phyloP scores from a whole-genome alignment of 345 rosid species.

The Clausena lansium region DNA sequence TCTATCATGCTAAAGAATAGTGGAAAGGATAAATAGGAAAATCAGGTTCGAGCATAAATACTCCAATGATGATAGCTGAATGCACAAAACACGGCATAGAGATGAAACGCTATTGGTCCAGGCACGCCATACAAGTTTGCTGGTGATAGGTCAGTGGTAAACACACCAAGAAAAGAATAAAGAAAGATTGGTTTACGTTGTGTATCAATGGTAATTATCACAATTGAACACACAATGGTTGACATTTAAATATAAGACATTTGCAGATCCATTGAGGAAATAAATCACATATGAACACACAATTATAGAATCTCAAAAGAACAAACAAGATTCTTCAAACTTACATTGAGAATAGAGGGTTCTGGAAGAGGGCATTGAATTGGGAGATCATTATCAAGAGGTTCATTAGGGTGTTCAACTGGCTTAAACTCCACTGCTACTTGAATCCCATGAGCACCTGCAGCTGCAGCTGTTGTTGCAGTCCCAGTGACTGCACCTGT shows the following conservation, averaged over 20 bases:
- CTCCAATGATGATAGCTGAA: not conserved
- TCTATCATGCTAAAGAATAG: not conserved
- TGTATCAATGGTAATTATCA: not conserved
- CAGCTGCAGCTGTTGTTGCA: constrained; percentile 25
- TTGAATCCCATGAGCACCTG: constrained; percentile 81
- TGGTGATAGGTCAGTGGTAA: too few relatives aligned
- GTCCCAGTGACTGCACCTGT: constrained; percentile 33
- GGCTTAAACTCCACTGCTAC: constrained; percentile 88
- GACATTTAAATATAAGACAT: not conserved
- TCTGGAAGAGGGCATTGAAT: constrained; percentile 89
- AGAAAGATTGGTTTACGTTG: not conserved
- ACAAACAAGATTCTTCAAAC: constrained; percentile 5
- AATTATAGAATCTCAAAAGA: not conserved
- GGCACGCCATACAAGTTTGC: not conserved
- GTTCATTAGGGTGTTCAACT: constrained; percentile 88
- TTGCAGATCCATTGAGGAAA: not conserved
- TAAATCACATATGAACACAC: not conserved
- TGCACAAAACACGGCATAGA: not conserved
- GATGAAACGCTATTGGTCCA: not conserved
- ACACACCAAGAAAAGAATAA: not conserved
- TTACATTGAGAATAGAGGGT: constrained; percentile 90
- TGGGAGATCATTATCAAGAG: constrained; percentile 71
- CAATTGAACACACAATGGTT: not conserved
- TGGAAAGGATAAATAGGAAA: not conserved
- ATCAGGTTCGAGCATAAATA: not conserved